These are phyloP conservation scores for Dendrobium officinale DNA, from an alignment of 106 monocot genomes.

Conservation along the genomic window DNA sequence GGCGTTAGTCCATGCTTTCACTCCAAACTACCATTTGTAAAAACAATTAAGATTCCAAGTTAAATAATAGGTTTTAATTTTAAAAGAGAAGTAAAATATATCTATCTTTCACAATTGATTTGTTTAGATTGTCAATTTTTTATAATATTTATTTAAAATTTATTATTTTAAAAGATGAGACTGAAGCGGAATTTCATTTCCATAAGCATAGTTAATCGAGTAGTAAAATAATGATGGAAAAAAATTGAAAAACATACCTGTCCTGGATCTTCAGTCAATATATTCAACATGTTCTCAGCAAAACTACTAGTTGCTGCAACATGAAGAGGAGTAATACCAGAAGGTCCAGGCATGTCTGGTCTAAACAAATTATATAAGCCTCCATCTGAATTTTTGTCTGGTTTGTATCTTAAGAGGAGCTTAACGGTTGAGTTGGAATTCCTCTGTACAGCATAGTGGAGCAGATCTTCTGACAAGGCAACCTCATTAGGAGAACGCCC, in stretches of 20 bases:
- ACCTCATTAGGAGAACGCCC: slow-evolving; percentile 30
- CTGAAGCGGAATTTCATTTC: neutral
- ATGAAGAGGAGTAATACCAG: slow-evolving; percentile 71
- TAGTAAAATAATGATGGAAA: neutral
- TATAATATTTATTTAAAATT: no score
- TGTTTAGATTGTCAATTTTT: no score
- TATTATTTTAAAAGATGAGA: no score
- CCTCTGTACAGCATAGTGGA: slow-evolving; percentile 54
- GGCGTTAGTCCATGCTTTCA: slow-evolving; percentile 62
- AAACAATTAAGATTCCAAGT: neutral
- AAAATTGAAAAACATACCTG: slow-evolving; percentile 34
- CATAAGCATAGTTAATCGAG: neutral
- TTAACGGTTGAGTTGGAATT: slow-evolving; percentile 48
- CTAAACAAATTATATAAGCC: slow-evolving; percentile 33
- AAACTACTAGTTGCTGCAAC: slow-evolving; percentile 42
- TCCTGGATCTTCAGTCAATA: slow-evolving; percentile 64
- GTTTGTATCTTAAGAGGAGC: slow-evolving; percentile 46
- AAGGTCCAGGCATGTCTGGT: slow-evolving; percentile 46
- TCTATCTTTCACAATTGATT: no score
- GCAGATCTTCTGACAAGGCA: slow-evolving; percentile 34
- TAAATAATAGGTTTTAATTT: no score
- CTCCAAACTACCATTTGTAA: slow-evolving; percentile 37
- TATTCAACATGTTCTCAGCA: slow-evolving; percentile 58
- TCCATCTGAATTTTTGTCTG: slow-evolving; percentile 8
- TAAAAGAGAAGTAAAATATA: no score